Conservation (phyloP, 345 rosid genomes). For the Punica granatum region DNA sequence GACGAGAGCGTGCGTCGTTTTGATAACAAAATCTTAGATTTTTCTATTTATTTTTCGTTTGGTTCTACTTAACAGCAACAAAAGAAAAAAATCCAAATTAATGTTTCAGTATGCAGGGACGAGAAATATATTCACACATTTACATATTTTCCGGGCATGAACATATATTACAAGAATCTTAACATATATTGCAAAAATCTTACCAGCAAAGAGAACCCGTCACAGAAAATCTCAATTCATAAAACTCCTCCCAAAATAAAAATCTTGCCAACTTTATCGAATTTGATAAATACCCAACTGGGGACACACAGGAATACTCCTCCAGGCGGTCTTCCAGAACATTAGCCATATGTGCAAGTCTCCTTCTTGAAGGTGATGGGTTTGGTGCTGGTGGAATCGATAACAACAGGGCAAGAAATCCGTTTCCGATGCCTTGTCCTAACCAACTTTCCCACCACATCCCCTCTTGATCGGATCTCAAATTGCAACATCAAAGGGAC, state of each 20-base stretch:
- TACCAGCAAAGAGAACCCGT: background rate
- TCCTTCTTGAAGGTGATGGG: conserved; percentile 48
- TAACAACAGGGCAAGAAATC: conserved; percentile 49
- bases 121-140: background rate
- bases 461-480: conserved; percentile 50
- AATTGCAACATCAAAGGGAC: conserved; percentile 46
- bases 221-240: background rate
- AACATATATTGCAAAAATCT: too few relatives aligned
- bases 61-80: background rate
- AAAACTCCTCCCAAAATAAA: background rate
- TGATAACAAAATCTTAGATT: too few relatives aligned
- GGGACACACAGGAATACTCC: background rate
- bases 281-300: background rate
- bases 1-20: too few relatives aligned
- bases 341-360: conserved; percentile 27
- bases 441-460: conserved; percentile 80
- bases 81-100: too few relatives aligned
- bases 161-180: too few relatives aligned
- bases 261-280: background rate
- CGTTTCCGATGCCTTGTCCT: conserved; percentile 47
- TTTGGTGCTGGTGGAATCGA: conserved; percentile 44
- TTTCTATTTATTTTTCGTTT: background rate
- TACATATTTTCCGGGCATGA: too few relatives aligned
- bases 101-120: too few relatives aligned
- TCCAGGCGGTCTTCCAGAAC: background rate